phyloP scores from a whole-genome alignment of 208 protist genomes.

The Leishmania aethiopica region DNA sequence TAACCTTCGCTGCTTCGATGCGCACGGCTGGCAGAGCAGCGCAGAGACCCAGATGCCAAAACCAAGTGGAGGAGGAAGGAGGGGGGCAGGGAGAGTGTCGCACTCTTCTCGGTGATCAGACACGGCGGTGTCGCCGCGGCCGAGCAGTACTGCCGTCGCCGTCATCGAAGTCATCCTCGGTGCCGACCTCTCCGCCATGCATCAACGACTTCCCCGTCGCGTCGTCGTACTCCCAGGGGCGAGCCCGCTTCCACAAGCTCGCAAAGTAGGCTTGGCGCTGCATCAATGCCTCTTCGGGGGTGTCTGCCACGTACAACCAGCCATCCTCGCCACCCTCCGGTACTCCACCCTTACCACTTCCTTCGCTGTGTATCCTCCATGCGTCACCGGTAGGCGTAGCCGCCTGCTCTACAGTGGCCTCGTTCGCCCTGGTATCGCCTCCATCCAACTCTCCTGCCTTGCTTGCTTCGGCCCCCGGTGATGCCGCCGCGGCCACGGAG shows the following conservation, averaged over 20 bases:
- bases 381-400: neutral
- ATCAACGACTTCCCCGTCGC: neutral
- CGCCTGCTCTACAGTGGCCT: neutral
- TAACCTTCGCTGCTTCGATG: neutral
- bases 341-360: neutral
- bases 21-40: neutral
- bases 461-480: neutral
- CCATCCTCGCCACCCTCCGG: slow-evolving; percentile 56
- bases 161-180: slow-evolving; percentile 15
- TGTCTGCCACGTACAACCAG: slow-evolving; percentile 67
- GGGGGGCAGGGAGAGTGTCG: neutral
- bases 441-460: neutral
- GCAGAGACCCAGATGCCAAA: neutral
- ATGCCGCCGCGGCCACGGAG: neutral
- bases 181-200: slow-evolving; percentile 20
- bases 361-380: slow-evolving; percentile 4
- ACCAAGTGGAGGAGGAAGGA: neutral
- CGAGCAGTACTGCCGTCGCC: neutral
- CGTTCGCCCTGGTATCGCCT: neutral
- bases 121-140: neutral
- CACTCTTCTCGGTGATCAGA: neutral
- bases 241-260: slow-evolving; percentile 37
- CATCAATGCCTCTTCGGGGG: slow-evolving; percentile 30
- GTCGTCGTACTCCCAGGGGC: slow-evolving; percentile 44
- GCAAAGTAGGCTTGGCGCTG: slow-evolving; percentile 47